Conservation (phyloP, 2,329 filamentous ascomycete species). For the Aspergillus sp. region DNA sequence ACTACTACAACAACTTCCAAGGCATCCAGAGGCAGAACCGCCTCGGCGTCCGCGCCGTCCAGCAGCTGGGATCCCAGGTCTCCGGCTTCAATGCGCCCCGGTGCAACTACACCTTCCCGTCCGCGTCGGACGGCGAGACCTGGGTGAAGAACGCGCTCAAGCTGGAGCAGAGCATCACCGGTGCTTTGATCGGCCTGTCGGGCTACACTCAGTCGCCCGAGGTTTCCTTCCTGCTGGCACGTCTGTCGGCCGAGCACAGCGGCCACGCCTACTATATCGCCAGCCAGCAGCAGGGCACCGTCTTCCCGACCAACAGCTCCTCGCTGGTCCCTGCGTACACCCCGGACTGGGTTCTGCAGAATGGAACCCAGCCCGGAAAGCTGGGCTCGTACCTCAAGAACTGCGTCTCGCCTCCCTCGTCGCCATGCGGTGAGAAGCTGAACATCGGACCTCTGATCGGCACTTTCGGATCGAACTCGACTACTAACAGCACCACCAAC, state of each 20-base stretch:
- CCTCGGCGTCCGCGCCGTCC: slow-evolving; percentile 24
- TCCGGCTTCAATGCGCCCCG: slow-evolving; percentile 18
- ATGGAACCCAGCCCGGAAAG: slow-evolving; percentile 20
- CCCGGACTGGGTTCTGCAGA: slow-evolving; percentile 22
- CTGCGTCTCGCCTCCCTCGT: slow-evolving; percentile 23
- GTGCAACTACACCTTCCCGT: slow-evolving; percentile 25
- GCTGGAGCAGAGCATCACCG: slow-evolving; percentile 21
- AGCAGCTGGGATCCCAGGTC: slow-evolving; percentile 16
- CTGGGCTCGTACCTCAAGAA: slow-evolving; percentile 23
- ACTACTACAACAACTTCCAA: slow-evolving; percentile 22
- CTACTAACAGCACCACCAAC: background rate
- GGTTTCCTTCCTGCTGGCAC: slow-evolving; percentile 30
- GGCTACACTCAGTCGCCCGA: slow-evolving; percentile 30
- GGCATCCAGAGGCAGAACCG: slow-evolving; percentile 26
- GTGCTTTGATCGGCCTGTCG: slow-evolving; percentile 28
- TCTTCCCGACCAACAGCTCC: slow-evolving; percentile 22
- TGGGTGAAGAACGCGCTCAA: slow-evolving; percentile 22
- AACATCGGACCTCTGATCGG: slow-evolving; percentile 24
- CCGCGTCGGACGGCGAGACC: slow-evolving; percentile 11
- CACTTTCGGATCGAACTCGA: slow-evolving; percentile 13
- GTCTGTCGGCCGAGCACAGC: slow-evolving; percentile 28
- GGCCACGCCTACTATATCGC: slow-evolving; percentile 24
- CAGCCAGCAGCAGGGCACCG: slow-evolving; percentile 10
- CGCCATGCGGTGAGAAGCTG: slow-evolving; percentile 22
- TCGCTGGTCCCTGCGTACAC: slow-evolving; percentile 24